Base-by-base conservation (phyloP, 2,329 filamentous ascomycete genomes). In the Claviceps sorghi region DNA sequence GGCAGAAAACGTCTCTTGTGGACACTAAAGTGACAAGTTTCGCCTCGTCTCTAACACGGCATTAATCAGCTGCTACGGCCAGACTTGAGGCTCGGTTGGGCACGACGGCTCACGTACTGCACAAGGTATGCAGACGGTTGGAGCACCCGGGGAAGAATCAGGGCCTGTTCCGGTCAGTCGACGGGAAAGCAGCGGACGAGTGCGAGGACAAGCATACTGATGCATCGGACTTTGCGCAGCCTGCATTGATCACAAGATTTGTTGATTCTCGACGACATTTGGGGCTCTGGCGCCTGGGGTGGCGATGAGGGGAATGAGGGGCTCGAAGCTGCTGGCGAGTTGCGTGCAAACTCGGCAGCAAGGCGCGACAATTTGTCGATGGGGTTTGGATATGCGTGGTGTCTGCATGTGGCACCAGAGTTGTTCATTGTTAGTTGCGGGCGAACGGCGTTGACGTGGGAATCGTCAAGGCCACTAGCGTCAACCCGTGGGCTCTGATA, bases 201-300 rank as follows among this genome's bases (percentile, higher is more conserved):
- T n/a, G 11, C 19, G 41, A 13, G 41, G 49, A 13, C 11, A 42
- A 19, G 5, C 3, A 51, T 52, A 60, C 57, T 53, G 38, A 58
- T 55, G 44, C 58, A 60, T 19, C 58, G 57, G 36, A 59, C 54
- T 47, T 60, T 60, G 26, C 58, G 57, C 22, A 55, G 48, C 40
- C 58, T 55, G 54, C 58, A 60, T 26, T 58, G 53, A 11, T 59
- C 58, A 48, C 58, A 60, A n/a, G 58, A 52, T n/a, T 52, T 52
- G 51, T 52, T 52, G 26, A 52, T 48, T 48, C 50, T 52, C 22
- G 50, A 52, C 50, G 50, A 52, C 50, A 52, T 52, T 22, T n/a
- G 13, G 21, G 48, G 6, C 8, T 43, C 29, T 11, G 22, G 15
- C 30, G 49, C 21, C 42, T 17, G 34, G 36, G 22, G 32, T 32